Evolutionary conservation across 148 eudicot species (phyloP).

Genomic region (Euryodendron excelsum): DNA sequence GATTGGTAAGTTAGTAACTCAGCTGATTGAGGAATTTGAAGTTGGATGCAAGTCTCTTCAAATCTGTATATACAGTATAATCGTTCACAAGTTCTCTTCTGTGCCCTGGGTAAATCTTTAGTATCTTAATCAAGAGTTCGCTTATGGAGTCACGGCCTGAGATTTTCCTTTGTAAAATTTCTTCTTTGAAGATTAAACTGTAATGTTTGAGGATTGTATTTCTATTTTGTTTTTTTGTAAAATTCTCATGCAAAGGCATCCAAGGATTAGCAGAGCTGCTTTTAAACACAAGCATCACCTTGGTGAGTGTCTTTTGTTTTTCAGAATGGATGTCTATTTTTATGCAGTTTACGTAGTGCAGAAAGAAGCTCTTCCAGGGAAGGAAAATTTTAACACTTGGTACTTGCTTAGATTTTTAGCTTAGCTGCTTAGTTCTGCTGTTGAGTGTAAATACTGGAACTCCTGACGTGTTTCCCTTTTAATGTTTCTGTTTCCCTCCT

Average conservation of each 20-base stretch:
- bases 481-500: too few species aligned
- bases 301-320: neutral
- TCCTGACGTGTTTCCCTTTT: too few species aligned
- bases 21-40: constrained; percentile 17
- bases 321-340: neutral
- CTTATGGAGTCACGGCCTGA: neutral
- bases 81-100: constrained; percentile 22
- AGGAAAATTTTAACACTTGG: neutral
- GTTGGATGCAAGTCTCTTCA: constrained; percentile 15
- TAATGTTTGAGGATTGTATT: neutral
- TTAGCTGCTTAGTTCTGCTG: too few species aligned
- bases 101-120: neutral
- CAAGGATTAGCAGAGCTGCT: neutral
- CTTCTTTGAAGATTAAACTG: neutral
- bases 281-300: neutral
- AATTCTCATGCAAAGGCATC: constrained; percentile 2
- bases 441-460: neutral
- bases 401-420: too few species aligned
- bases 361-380: too few species aligned
- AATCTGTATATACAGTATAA: constrained; percentile 60
- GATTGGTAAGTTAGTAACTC: constrained; percentile 3
- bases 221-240: neutral
- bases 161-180: neutral
- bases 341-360: neutral
- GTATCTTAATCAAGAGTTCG: constrained; percentile 9